These are phyloP conservation scores for Volvariella volvacea DNA, from an alignment of 1,284 basidiomycete species.

Conservation along the genomic window DNA sequence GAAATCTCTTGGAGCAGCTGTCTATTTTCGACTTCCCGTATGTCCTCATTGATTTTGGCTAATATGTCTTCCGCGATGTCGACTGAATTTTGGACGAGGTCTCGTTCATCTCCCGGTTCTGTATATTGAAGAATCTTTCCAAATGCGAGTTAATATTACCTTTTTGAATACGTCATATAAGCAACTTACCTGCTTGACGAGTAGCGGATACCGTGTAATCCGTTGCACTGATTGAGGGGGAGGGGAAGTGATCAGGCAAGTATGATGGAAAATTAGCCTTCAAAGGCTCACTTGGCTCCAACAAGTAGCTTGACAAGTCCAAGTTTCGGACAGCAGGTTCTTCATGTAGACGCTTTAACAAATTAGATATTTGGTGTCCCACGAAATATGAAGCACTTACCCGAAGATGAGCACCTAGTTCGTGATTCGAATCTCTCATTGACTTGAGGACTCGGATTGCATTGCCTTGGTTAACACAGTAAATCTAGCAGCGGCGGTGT, in stretches of 20 bases:
- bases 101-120: slow-evolving; percentile 51
- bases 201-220: slow-evolving; percentile 85
- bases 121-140: slow-evolving; percentile 79
- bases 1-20: slow-evolving; percentile 71
- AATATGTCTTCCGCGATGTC: slow-evolving; percentile 69
- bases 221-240: slow-evolving; percentile 76
- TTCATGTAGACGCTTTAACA: slow-evolving; percentile 50
- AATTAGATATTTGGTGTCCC: neutral
- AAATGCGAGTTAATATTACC: neutral
- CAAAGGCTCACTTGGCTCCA: slow-evolving; percentile 72
- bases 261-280: neutral
- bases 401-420: slow-evolving; percentile 63
- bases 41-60: slow-evolving; percentile 81
- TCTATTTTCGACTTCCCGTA: slow-evolving; percentile 77
- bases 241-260: slow-evolving; percentile 1
- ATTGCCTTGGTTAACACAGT: slow-evolving; percentile 85
- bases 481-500: slow-evolving; percentile 25
- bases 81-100: slow-evolving; percentile 49
- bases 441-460: slow-evolving; percentile 78
- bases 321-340: slow-evolving; percentile 76
- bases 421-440: slow-evolving; percentile 60
- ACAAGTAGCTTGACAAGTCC: slow-evolving; percentile 85
- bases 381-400: slow-evolving; percentile 28
- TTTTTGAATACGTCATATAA: too few relatives aligned
- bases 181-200: slow-evolving; percentile 65